Evolutionary conservation across 305 asterid genomes (phyloP), one percentile per base, ranked within the genome.

Genomic region (Stenogyne calaminthoides): DNA sequence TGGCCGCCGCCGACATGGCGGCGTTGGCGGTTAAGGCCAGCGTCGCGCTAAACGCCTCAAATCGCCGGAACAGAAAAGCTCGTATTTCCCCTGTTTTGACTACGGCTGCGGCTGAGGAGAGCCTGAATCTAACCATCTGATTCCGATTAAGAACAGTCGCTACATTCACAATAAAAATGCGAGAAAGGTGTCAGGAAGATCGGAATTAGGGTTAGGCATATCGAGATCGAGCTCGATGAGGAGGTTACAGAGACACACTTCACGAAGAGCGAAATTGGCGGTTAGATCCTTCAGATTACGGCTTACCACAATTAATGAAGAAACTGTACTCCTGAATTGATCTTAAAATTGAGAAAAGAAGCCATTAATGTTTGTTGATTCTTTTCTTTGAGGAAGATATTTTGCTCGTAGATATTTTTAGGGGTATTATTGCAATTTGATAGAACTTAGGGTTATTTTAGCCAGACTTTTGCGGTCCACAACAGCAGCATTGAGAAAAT

Each of bases 221-320:
- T 74, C 90, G 56, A 82, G 84, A 73, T 86, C 91, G 8, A 79
- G 88, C 14, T 85, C 96, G 5, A 69, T 75, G 70, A 83, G 80
- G 70, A 90, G 83, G 73, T 20, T 84, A 78, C 87, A 83, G 20
- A 81, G 87, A 71, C 72, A 54, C 61, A 81, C 92, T 44, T 88
- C 92, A 0, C 79, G 79, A 5, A 80, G 93, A 71, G 93, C 90
- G n/a, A 90, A 88, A 77, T 69, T 84, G 75, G 91, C 93, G 0
- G 90, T 83, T 54, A 85, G 86, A 42, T 88, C 95, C 6, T 85
- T 85, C 80, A 78, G 74, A 55, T 65, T 84, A 16, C 80, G 60
- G 74, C 87, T 90, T 6, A 74, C 80, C 61, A 90, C 96, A 7
- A 90, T 90, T 34, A 78, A 85, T 29, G 96, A 90, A 82, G 95